Conservation (phyloP, 805 yeast species). For the Wickerhamiella azyma region DNA sequence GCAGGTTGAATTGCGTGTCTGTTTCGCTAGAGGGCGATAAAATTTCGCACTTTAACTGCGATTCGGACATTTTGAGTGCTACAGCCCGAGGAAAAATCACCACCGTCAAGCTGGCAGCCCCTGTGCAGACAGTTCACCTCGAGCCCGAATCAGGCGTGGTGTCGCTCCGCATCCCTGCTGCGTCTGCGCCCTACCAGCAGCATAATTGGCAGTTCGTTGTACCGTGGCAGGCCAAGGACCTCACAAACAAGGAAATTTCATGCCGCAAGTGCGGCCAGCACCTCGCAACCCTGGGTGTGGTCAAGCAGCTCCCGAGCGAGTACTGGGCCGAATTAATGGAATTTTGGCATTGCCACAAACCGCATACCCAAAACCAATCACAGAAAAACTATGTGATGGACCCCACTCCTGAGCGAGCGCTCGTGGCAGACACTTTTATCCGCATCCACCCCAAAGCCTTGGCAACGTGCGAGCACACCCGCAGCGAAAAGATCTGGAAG, state of each 20-base stretch:
- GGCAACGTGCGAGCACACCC: neutral
- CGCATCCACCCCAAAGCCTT: slow-evolving; percentile 25
- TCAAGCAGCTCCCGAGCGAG: slow-evolving; percentile 70
- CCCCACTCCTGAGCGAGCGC: slow-evolving; percentile 32
- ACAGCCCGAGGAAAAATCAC: neutral
- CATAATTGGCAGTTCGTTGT: slow-evolving; percentile 5
- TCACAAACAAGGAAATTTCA: neutral
- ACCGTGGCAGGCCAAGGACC: slow-evolving; percentile 5
- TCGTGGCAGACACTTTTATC: slow-evolving; percentile 48
- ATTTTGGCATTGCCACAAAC: slow-evolving; percentile 86
- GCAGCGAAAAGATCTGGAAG: slow-evolving; percentile 32
- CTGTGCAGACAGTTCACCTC: neutral
- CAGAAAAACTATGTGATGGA: slow-evolving; percentile 20
- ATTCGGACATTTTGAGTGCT: neutral
- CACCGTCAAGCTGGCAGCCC: neutral
- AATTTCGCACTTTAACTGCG: neutral
- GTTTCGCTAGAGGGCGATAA: neutral
- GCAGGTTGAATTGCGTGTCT: slow-evolving; percentile 1
- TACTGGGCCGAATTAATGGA: slow-evolving; percentile 93
- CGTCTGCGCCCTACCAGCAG: neutral
- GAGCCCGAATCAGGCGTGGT: neutral
- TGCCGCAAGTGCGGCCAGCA: slow-evolving; percentile 1
- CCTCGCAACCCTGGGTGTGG: neutral
- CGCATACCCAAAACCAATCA: slow-evolving; percentile 15
- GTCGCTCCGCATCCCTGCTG: neutral